Evolutionary conservation across 163 green algal species (phyloP).

Genomic region (Prototheca stagnorum): DNA sequence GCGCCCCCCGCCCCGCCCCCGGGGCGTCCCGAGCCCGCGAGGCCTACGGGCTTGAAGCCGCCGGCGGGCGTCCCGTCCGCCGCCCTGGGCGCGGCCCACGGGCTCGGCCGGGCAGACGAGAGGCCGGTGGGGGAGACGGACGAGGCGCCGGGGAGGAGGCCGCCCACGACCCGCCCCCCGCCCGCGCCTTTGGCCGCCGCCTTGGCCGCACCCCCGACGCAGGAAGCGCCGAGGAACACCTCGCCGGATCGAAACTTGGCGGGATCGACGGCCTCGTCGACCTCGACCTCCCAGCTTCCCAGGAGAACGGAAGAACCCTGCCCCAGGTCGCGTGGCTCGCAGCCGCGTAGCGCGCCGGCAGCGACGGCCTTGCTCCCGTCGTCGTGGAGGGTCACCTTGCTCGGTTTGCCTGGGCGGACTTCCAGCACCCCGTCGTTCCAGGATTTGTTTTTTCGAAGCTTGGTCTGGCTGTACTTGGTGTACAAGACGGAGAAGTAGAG

Average conservation of each 20-base stretch:
- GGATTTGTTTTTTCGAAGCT: conserved; percentile 40
- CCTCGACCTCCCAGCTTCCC: conserved; percentile 34
- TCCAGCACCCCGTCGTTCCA: conserved; percentile 34
- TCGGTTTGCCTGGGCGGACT: conserved; percentile 14
- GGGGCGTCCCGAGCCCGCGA: no score
- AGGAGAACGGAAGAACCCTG: conserved; percentile 27
- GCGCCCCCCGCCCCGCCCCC: no score
- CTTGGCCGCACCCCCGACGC: no score
- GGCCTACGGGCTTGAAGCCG: no score
- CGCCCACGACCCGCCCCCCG: no score
- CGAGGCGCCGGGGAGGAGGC: no score
- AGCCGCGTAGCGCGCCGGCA: conserved; percentile 20
- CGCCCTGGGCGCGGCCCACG: no score
- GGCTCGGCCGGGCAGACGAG: no score
- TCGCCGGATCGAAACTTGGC: conserved; percentile 26
- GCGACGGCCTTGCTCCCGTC: conserved; percentile 32
- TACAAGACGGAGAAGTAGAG: conserved; percentile 22
- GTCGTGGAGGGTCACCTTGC: conserved; percentile 11
- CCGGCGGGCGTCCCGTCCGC: no score
- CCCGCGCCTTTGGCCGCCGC: no score
- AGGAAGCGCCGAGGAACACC: no score
- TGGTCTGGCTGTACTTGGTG: conserved; percentile 18
- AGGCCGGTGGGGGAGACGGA: no score
- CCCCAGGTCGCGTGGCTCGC: conserved; percentile 11
- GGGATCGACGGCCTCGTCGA: conserved; percentile 19